Evolutionary conservation across 2,329 filamentous ascomycete genomes (phyloP).

Genomic region (Aureobasidium leucospermi): DNA sequence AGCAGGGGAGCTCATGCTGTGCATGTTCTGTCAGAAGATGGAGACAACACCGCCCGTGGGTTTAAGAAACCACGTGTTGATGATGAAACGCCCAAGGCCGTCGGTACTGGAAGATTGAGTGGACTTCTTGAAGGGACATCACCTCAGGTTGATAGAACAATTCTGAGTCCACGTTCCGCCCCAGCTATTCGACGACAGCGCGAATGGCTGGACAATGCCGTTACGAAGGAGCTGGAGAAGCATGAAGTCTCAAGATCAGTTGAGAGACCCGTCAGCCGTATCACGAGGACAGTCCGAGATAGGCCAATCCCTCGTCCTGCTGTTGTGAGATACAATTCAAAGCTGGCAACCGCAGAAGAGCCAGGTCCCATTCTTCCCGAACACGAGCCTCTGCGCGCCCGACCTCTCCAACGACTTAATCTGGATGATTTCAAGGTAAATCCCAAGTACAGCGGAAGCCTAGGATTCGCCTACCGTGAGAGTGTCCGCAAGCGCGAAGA

Average conservation of each 20-base stretch:
- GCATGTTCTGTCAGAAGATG: slow-evolving; percentile 15
- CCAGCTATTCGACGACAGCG: background rate
- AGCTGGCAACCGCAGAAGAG: background rate
- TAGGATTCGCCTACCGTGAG: slow-evolving; percentile 63
- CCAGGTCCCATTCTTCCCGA: slow-evolving; percentile 24
- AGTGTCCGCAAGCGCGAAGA: slow-evolving; percentile 64
- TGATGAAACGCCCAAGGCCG: background rate
- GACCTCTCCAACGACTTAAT: slow-evolving; percentile 50
- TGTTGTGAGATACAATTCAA: background rate
- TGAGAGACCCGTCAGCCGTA: background rate
- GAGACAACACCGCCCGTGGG: background rate
- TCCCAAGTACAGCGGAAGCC: slow-evolving; percentile 59
- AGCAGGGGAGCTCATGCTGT: slow-evolving; percentile 8
- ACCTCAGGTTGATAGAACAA: slow-evolving; percentile 2
- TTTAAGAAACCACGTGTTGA: slow-evolving; percentile 10
- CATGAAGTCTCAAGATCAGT: background rate
- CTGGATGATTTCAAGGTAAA: slow-evolving; percentile 79
- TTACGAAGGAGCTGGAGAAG: background rate
- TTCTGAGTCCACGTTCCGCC: slow-evolving; percentile 7
- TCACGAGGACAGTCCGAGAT: background rate
- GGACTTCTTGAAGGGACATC: slow-evolving; percentile 2
- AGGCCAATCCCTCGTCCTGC: background rate
- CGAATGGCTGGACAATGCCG: background rate
- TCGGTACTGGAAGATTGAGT: background rate
- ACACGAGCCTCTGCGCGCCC: slow-evolving; percentile 48